These are phyloP conservation scores for Ophiosphaerella korrae DNA, from an alignment of 2,329 filamentous ascomycete species.

Conservation along the genomic window DNA sequence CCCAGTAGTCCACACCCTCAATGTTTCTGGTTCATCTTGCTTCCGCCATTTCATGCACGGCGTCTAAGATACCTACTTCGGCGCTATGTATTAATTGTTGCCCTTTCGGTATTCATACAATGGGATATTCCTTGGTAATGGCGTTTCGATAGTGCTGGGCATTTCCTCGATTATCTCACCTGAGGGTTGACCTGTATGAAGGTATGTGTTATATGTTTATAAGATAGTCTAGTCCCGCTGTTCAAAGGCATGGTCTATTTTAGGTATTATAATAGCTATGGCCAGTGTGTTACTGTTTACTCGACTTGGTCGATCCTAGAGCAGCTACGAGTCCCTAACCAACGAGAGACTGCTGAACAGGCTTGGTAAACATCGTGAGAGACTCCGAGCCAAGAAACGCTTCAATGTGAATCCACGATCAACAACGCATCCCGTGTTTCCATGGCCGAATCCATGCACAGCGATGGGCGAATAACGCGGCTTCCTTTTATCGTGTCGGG, in stretches of 20 bases:
- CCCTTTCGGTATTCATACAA: constrained; percentile 3
- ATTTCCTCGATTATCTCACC: neutral
- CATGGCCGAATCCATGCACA: no score
- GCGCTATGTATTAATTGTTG: constrained; percentile 2
- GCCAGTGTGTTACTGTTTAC: no score
- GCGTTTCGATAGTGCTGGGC: neutral
- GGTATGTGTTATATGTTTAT: constrained; percentile 6
- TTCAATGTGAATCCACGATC: no score
- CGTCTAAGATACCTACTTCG: constrained; percentile 19
- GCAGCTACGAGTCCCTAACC: no score
- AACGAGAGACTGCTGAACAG: no score
- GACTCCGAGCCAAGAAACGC: no score
- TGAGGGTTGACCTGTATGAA: constrained; percentile 2
- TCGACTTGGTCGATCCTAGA: no score
- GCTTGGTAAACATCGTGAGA: no score
- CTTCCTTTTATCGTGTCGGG: no score
- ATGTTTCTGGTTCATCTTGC: constrained; percentile 1
- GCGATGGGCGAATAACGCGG: no score
- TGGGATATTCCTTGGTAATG: constrained; percentile 1
- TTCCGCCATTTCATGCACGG: constrained; percentile 17
- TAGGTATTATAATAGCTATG: neutral
- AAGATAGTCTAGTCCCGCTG: constrained; percentile 5
- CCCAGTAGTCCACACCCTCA: constrained; percentile 13
- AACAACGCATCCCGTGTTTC: no score
- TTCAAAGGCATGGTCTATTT: neutral